Evolutionary conservation across 1,284 basidiomycete species (phyloP).

Genomic region (Cutaneotrichosporon sp.): DNA sequence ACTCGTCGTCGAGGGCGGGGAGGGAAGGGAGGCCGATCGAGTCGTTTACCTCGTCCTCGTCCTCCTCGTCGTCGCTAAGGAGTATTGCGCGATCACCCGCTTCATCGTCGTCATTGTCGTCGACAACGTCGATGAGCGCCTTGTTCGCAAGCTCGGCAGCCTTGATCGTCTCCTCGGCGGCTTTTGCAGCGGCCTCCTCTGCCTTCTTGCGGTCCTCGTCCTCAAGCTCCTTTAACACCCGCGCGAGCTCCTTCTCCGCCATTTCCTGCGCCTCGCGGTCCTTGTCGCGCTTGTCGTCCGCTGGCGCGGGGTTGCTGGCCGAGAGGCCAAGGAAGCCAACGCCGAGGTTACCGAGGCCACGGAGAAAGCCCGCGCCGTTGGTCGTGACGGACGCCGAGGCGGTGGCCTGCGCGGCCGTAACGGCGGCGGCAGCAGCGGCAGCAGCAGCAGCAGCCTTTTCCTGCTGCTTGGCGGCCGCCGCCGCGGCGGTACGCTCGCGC

Average conservation of each 20-base stretch:
- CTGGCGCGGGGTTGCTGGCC: slow-evolving; percentile 20
- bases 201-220: slow-evolving; percentile 9
- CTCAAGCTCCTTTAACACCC: slow-evolving; percentile 19
- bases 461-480: slow-evolving; percentile 25
- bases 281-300: slow-evolving; percentile 23
- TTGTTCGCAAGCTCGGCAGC: background rate
- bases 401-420: slow-evolving; percentile 3
- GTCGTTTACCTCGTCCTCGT: slow-evolving; percentile 24
- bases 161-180: background rate
- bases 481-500: slow-evolving; percentile 32
- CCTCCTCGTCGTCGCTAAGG: slow-evolving; percentile 10
- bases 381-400: slow-evolving; percentile 3
- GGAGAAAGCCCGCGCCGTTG: slow-evolving; percentile 37
- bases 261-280: slow-evolving; percentile 25
- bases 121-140: background rate
- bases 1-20: slow-evolving; percentile 15
- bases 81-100: slow-evolving; percentile 8
- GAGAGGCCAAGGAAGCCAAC: slow-evolving; percentile 21
- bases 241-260: slow-evolving; percentile 29
- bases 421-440: background rate
- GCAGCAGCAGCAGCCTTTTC: slow-evolving; percentile 20
- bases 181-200: background rate
- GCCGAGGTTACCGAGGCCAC: slow-evolving; percentile 22
- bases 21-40: slow-evolving; percentile 15
- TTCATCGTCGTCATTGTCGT: slow-evolving; percentile 1